These are phyloP conservation scores for Colletotrichum acutatum DNA, from an alignment of 2,329 filamentous ascomycete genomes.

Conservation along the genomic window DNA sequence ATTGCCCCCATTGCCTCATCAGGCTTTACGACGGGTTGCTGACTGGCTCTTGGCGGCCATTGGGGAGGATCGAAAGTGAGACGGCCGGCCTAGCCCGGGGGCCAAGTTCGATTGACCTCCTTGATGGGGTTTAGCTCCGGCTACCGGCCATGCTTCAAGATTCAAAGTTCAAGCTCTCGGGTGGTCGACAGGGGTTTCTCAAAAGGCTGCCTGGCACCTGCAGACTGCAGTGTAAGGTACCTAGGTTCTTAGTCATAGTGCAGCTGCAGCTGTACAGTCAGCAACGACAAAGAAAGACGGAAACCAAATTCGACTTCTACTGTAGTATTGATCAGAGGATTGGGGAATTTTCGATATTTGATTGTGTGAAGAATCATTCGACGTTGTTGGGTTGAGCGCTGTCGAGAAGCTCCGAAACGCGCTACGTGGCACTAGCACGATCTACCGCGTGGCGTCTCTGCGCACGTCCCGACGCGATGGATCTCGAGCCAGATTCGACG, in stretches of 20 bases:
- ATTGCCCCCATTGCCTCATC: neutral
- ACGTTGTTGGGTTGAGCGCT: no score
- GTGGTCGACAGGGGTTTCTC: neutral
- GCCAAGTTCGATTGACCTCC: neutral
- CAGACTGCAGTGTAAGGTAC: neutral
- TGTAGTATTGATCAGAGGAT: no score
- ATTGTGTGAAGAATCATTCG: no score
- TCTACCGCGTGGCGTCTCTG: no score
- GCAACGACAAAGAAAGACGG: no score
- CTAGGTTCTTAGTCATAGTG: neutral
- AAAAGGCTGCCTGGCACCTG: neutral
- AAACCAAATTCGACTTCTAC: no score
- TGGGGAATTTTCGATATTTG: no score
- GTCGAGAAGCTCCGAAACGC: no score
- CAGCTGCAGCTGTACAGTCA: neutral
- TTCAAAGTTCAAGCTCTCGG: neutral
- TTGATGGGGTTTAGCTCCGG: neutral
- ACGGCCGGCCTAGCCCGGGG: neutral
- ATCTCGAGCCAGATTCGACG: no score
- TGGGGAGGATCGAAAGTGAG: neutral
- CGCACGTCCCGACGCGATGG: no score
- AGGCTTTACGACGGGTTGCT: neutral
- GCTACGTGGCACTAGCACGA: no score
- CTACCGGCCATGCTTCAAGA: neutral
- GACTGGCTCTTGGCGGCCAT: neutral